These are phyloP conservation scores for Boletus rex-veris DNA, from an alignment of 768 basidiomycete species.

Conservation along the genomic window DNA sequence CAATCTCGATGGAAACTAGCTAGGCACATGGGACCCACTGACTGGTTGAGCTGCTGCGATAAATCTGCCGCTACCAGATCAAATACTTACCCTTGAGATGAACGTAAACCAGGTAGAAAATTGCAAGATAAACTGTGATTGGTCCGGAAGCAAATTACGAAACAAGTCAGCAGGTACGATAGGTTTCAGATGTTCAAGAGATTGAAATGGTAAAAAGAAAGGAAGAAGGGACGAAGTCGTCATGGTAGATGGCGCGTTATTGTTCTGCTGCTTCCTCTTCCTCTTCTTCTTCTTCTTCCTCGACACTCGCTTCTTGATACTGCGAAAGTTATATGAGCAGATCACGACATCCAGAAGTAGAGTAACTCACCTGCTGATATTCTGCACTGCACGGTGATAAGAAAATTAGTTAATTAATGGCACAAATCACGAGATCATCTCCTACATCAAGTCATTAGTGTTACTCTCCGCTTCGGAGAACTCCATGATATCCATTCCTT, in stretches of 20 bases:
- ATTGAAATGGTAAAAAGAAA: conserved; percentile 1
- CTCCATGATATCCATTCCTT: conserved; percentile 85
- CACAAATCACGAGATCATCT: conserved; percentile 8
- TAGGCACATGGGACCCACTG: background rate
- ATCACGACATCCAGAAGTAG: background rate
- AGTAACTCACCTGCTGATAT: conserved; percentile 70
- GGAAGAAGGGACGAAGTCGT: background rate
- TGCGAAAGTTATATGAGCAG: conserved; percentile 20
- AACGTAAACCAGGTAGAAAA: no score
- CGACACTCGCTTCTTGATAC: conserved; percentile 58
- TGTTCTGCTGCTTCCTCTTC: conserved; percentile 30
- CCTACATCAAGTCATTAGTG: conserved; percentile 74
- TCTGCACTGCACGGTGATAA: conserved; percentile 57
- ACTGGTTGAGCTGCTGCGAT: no score
- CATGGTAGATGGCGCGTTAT: conserved; percentile 16
- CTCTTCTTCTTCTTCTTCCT: conserved; percentile 40
- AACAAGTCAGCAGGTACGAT: conserved; percentile 17
- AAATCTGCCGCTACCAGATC: no score
- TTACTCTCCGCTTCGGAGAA: conserved; percentile 89
- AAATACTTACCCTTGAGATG: no score
- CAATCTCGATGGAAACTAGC: background rate
- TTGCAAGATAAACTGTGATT: conserved; percentile 1
- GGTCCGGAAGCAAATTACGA: conserved; percentile 18
- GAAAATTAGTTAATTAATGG: conserved; percentile 4
- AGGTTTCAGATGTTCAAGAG: conserved; percentile 1